These are phyloP conservation scores for Xylaria sp. DNA, from an alignment of 2,329 filamentous ascomycete species.

Conservation along the genomic window DNA sequence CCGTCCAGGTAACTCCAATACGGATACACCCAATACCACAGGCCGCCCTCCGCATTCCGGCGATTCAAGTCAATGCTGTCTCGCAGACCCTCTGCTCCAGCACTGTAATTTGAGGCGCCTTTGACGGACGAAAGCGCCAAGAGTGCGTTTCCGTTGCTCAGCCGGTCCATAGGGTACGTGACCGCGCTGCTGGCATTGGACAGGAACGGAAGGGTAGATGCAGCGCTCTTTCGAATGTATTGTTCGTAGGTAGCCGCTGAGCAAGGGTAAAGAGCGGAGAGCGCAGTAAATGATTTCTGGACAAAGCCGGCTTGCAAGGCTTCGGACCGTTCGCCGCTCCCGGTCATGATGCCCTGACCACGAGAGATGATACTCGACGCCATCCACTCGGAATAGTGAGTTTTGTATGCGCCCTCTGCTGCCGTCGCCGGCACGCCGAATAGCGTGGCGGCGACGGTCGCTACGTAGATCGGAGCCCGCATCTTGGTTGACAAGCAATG, in stretches of 20 bases:
- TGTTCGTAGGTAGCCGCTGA: slow-evolving; percentile 12
- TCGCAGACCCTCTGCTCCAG: slow-evolving; percentile 34
- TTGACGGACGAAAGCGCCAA: slow-evolving; percentile 26
- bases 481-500: slow-evolving; percentile 22
- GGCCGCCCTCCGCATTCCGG: slow-evolving; percentile 43
- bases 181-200: slow-evolving; percentile 37
- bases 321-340: slow-evolving; percentile 37
- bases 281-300: slow-evolving; percentile 41
- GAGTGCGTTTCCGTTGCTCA: slow-evolving; percentile 41
- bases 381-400: slow-evolving; percentile 38
- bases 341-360: slow-evolving; percentile 42
- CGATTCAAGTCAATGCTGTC: slow-evolving; percentile 40
- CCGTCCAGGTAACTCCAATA: slow-evolving; percentile 60
- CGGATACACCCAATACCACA: slow-evolving; percentile 52
- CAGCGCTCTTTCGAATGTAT: slow-evolving; percentile 37
- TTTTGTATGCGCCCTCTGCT: background rate
- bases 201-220: slow-evolving; percentile 36
- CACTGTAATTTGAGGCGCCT: slow-evolving; percentile 14
- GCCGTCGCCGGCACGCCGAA: slow-evolving; percentile 16
- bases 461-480: slow-evolving; percentile 24
- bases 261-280: slow-evolving; percentile 34
- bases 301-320: slow-evolving; percentile 42
- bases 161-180: slow-evolving; percentile 41
- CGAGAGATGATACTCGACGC: slow-evolving; percentile 42
- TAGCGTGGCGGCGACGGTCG: slow-evolving; percentile 25